Percentiles rank a stretch among this genome's conserved stretches.
These are phyloP conservation scores for Oehlia diaphana DNA, from an alignment of 192 early-diverging fungal genomes.

Conservation along the genomic window DNA sequence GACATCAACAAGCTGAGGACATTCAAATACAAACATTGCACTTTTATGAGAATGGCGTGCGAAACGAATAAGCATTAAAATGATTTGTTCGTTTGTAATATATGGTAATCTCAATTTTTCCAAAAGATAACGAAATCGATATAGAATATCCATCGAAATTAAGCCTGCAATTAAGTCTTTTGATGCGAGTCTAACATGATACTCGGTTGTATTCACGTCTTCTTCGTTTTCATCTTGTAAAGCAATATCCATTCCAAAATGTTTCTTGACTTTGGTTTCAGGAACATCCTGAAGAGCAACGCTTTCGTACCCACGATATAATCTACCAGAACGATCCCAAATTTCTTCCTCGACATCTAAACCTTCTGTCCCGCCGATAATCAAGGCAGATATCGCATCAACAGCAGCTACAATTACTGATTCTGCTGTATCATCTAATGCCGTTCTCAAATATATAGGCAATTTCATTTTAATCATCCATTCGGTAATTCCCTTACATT, in stretches of 20 bases:
- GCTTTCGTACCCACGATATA: constrained; percentile 38
- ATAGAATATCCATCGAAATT: constrained; percentile 60
- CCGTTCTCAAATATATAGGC: constrained; percentile 58
- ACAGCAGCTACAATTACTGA: constrained; percentile 56
- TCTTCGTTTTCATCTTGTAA: constrained; percentile 40
- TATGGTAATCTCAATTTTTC: constrained; percentile 38
- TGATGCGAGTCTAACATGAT: constrained; percentile 49
- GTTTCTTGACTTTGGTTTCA: constrained; percentile 30
- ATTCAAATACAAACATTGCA: constrained; percentile 48
- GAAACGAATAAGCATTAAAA: constrained; percentile 52
- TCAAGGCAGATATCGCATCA: constrained; percentile 47
- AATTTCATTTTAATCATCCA: constrained; percentile 48
- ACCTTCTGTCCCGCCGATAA: constrained; percentile 29
- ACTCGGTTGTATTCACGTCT: constrained; percentile 38
- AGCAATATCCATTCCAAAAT: constrained; percentile 42
- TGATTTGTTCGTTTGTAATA: constrained; percentile 40
- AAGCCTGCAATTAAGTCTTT: constrained; percentile 59
- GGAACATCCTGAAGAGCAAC: constrained; percentile 27
- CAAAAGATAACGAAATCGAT: constrained; percentile 59
- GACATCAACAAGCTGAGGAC: constrained; percentile 46
- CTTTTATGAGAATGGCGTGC: constrained; percentile 42
- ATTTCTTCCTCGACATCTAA: constrained; percentile 33
- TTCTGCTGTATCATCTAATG: constrained; percentile 66
- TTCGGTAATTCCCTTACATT: constrained; percentile 32
- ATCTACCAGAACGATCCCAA: constrained; percentile 41